Evolutionary conservation across 2,329 filamentous ascomycete species (phyloP), one percentile per base, ranked within the genome.

Genomic region (Colletotrichum tanaceti): DNA sequence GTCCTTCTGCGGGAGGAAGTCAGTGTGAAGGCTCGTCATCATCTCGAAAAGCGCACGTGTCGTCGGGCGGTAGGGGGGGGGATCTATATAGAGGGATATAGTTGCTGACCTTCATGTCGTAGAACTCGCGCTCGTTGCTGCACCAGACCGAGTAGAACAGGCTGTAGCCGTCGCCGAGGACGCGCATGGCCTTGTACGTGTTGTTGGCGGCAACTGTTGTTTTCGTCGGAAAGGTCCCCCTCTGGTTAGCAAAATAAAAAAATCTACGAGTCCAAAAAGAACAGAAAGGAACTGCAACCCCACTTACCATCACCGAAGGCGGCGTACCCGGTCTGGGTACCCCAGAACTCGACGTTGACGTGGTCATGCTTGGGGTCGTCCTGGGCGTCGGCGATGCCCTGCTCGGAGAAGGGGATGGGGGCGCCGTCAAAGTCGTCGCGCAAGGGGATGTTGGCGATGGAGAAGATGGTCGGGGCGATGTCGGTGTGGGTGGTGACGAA

Each of bases 131-230:
- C 73, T 91, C 89, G 59, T 88, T 88, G 16, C 79, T 90, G 73
- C 90, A 92, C 89, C 90, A 92, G 0, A 91, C 87, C 0, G 88
- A 85, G 73, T 92, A 92, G 70, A 89, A 87, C 5, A 91, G 75
- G 72, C 85, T 87, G 73, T 91, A 91, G 5, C 79, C 77, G 2
- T 83, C 74, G 0, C 83, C 79, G 4, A 88, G 79, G 6, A 90
- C 76, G n/a, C 88, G 82, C 22, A 89, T 72, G 0, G 82, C 84
- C 76, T 90, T 90, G 80, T 90, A 90, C 0, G 87, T 90, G 71
- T 90, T 89, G 67, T 83, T 83, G 2, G 61, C 50, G 4, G 73
- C 61, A 6, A 72, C 24, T 70, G 14, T 18, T 52, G n/a, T n/a
- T 32, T 9, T 9, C 28, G 22, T 9, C 28, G 22, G 2, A 18